Evolutionary conservation across 331 rosid genomes (phyloP), one percentile per base, ranked within the genome.

Genomic region (Malus hybrid): DNA sequence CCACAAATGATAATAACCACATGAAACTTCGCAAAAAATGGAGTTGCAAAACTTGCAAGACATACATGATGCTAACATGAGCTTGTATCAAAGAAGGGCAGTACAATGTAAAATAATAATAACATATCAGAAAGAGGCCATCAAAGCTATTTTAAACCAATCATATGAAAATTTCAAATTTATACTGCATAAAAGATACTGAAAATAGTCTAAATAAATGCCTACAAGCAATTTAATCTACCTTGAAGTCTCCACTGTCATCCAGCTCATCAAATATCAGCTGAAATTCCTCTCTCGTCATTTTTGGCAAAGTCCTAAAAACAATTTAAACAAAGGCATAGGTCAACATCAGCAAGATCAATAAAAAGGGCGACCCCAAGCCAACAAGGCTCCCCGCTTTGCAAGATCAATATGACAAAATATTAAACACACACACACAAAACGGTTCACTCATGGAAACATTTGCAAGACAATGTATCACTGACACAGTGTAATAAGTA

Each of bases 191-290:
- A 5, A 59, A 71, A 55, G 52, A 71, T 33, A 13, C 50, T 4
- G 2, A 59, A 36, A 10, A 22, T 4, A 59, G 27, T 60, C 57
- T 24, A 15, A 24, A 13, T 2, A 22, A 24, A 39, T 24, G 39
- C 42, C 39, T 13, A 20, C 9, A 50, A 32, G 54, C 67, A 39
- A 39, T 14, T 39, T n/a, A 46, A 55, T 65, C 65, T 80, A 92
- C 99, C 96, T 86, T 89, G 77, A 94, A 80, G 82, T 94, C 99
- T 67, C 57, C 87, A 79, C 89, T 89, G 70, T 87, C 99, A 66
- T 94, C 99, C 74, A 94, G 86, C 87, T 94, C 99, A 70, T 85
- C 85, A 92, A 94, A 94, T 88, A 94, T 90, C 83, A 90, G 76
- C 69, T 83, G 90, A 86, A 86, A 94, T 80, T 94, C 99, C 75